phyloP scores from a whole-genome alignment of 331 rosid genomes.

The Acacia concinna region DNA sequence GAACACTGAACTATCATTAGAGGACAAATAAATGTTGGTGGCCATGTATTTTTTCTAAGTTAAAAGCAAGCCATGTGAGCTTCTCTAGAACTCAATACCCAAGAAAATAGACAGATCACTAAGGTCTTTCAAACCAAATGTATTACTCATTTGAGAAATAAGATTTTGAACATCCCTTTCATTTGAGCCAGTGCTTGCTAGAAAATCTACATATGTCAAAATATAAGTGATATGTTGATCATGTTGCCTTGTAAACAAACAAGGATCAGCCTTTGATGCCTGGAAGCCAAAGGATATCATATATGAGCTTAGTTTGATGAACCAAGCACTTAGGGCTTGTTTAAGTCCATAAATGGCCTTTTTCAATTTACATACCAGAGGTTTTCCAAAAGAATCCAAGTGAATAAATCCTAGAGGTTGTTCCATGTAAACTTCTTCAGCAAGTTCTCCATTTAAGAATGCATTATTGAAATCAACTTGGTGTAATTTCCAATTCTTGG shows the following conservation, averaged over 20 bases:
- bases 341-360: background rate
- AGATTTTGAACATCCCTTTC: fast-evolving
- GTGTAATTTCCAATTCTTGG: background rate
- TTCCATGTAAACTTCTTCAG: background rate
- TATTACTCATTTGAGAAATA: fast-evolving
- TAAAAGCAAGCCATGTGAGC: too few species aligned
- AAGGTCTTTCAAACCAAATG: too few species aligned
- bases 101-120: too few species aligned
- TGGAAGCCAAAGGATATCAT: fast-evolving
- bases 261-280: background rate
- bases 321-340: background rate
- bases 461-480: background rate
- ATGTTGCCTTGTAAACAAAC: background rate
- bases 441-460: background rate
- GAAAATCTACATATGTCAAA: too few species aligned
- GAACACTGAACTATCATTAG: too few species aligned
- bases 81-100: too few species aligned
- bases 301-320: too few species aligned
- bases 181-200: too few species aligned
- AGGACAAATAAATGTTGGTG: too few species aligned
- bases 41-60: too few species aligned
- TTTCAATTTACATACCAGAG: background rate
- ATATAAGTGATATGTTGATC: background rate
- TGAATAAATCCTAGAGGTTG: background rate
- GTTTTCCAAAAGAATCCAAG: fast-evolving